Base-by-base conservation (phyloP, 495 filamentous ascomycete genomes). In the Penicillium canescens region DNA sequence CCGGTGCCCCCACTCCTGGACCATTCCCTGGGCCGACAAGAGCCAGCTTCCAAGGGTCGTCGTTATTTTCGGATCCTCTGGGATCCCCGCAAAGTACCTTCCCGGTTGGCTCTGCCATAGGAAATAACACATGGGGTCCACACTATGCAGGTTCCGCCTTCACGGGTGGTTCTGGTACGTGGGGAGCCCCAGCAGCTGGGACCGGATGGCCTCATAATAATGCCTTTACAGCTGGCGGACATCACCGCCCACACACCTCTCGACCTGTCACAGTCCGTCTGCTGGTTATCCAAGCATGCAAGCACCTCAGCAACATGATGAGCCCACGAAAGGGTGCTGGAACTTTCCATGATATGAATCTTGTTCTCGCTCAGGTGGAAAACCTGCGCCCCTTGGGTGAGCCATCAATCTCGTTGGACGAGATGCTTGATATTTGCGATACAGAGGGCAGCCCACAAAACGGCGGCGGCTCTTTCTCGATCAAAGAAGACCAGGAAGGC, bases 401-500 rank as follows among this genome's bases (percentile, higher is more conserved):
- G 37, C 70, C 80, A 2, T 69, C 81, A 0, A 82, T 94, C 52
- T 74, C 74, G 3, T 74, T 88, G 46, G 74, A 82, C 26, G 92
- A 96, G 56, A 78, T 98, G 68, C 77, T 91, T n/a, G 87, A 90
- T 42, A 90, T 96, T 50, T 93, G 89, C 68, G 92, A 97, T 55
- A 95, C 92, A 2, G 87, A 94, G 65, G 94, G 94, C 52, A 95
- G 89, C 60, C 63, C 75, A 0, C 82, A 87, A 43, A 98, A 98
- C 57, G 94, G 94, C 46, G 94, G 94, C 46, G 94, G 94, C 16
- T 86, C 78, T 38, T 96, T 98, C 66, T 80, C 78, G 21, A 76
- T 87, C 50, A 76, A 76, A 43, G 78, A 79, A 37, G 78, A 82
- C 38, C 78, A 69, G 8, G 72, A 73, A 24, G 68, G 66, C 42